Evolutionary conservation across 106 monocot species (phyloP).

Genomic region (Alisma plantagoaquatica): DNA sequence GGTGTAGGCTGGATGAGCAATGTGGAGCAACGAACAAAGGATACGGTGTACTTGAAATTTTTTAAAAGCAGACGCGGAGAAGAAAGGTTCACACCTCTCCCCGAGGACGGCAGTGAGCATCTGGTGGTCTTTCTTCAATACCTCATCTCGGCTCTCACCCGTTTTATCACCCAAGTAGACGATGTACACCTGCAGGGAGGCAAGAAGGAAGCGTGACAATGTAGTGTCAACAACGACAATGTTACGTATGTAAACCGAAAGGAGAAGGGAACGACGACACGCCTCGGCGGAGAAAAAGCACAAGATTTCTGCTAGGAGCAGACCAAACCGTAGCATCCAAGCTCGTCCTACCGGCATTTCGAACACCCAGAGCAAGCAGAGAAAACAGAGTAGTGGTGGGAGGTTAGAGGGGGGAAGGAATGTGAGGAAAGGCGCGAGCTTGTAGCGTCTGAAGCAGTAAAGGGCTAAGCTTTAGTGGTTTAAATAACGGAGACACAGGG

Average conservation of each 20-base stretch:
- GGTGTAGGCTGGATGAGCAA: not conserved
- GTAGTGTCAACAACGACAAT: not conserved
- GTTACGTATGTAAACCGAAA: not conserved
- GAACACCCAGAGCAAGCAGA: not conserved
- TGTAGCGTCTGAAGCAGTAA: not conserved
- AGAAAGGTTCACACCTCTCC: conserved; percentile 41
- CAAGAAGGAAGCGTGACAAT: not conserved
- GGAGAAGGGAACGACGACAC: not conserved
- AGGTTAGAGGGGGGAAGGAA: not conserved
- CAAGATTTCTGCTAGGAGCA: not conserved
- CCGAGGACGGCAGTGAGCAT: conserved; percentile 66
- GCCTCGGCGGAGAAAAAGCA: conserved; percentile 16
- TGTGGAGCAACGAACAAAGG: not conserved
- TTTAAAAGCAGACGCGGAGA: not conserved
- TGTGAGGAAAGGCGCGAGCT: not conserved
- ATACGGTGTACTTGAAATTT: not conserved
- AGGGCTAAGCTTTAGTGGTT: too few species aligned
- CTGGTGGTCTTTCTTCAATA: conserved; percentile 41
- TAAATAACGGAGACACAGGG: too few species aligned
- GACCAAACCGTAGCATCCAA: too few species aligned
- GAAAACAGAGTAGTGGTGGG: not conserved
- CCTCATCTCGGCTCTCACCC: conserved; percentile 31
- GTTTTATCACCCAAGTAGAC: conserved; percentile 76
- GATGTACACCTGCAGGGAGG: conserved; percentile 50
- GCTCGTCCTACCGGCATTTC: too few species aligned